Evolutionary conservation across 306 rosid species (phyloP).

Genomic region (Fagus sylvatica): DNA sequence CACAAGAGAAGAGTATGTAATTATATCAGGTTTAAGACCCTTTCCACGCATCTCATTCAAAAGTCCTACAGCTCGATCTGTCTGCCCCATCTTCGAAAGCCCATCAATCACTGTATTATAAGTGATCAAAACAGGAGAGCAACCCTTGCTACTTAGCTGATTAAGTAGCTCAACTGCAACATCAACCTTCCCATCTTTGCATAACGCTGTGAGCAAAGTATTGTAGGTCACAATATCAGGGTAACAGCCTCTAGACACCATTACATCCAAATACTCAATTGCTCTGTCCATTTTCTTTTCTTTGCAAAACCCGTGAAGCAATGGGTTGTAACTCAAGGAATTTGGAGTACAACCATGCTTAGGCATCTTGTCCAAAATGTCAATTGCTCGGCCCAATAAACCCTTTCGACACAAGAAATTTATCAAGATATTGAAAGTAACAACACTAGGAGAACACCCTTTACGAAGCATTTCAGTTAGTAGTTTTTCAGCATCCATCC

Average conservation of each 20-base stretch:
- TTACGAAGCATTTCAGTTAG: constrained; percentile 73
- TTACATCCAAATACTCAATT: constrained; percentile 74
- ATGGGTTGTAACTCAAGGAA: constrained; percentile 90
- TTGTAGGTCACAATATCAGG: constrained; percentile 95
- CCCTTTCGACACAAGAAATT: constrained; percentile 87
- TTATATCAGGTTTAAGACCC: constrained; percentile 78
- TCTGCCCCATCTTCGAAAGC: constrained; percentile 76
- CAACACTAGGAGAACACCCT: constrained; percentile 95
- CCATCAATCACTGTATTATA: constrained; percentile 90
- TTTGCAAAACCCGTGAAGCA: constrained; percentile 92
- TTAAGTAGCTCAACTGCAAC: constrained; percentile 79
- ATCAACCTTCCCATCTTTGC: constrained; percentile 94
- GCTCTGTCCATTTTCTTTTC: constrained; percentile 90
- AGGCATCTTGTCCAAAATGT: constrained; percentile 90
- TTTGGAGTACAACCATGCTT: constrained; percentile 80
- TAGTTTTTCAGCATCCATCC: constrained; percentile 91
- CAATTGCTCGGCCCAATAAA: constrained; percentile 79
- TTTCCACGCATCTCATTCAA: constrained; percentile 73
- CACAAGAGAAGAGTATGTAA: constrained; percentile 79
- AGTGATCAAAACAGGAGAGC: constrained; percentile 86
- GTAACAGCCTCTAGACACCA: constrained; percentile 91
- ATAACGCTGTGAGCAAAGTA: constrained; percentile 81
- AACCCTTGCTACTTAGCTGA: constrained; percentile 80
- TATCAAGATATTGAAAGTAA: constrained; percentile 94
- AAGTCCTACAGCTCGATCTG: constrained; percentile 64